Percentiles rank a stretch among this genome's conserved stretches.
Evolutionary conservation across 192 early-diverging fungal genomes (phyloP).

Genomic region (Chytriomyces sp.): DNA sequence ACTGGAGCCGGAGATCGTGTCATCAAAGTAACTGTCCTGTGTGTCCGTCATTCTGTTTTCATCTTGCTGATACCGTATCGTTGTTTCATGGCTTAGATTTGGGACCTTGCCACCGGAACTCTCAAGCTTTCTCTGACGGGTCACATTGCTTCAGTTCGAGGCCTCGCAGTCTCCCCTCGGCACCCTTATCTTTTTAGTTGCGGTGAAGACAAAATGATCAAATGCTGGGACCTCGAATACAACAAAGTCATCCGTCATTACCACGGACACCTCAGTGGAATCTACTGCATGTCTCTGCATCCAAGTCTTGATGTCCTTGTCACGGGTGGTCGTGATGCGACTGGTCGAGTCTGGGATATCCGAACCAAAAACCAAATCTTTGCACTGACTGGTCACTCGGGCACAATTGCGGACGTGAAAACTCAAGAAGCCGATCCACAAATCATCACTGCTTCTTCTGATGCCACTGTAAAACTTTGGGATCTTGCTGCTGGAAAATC

Average conservation of each 20-base stretch:
- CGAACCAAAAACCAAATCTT: conserved; percentile 92
- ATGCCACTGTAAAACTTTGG: conserved; percentile 93
- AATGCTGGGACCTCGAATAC: conserved; percentile 99
- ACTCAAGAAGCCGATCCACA: conserved; percentile 97
- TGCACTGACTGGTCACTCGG: conserved; percentile 84
- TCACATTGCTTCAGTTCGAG: conserved; percentile 94
- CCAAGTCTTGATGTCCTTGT: conserved; percentile 94
- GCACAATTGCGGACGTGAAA: conserved; percentile 84
- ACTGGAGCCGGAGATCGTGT: conserved; percentile 97
- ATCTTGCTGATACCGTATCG: neutral
- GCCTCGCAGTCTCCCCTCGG: conserved; percentile 88
- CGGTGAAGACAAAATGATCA: conserved; percentile 98
- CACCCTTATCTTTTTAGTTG: conserved; percentile 98
- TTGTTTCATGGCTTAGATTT: conserved; percentile 66
- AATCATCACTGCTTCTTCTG: conserved; percentile 92
- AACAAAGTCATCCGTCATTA: conserved; percentile 99
- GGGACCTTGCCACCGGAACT: conserved; percentile 98
- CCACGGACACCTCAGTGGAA: conserved; percentile 94
- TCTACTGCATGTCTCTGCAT: conserved; percentile 90
- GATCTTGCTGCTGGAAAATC: conserved; percentile 97
- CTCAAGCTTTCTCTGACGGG: conserved; percentile 95
- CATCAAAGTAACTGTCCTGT: conserved; percentile 76
- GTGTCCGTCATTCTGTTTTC: conserved; percentile 13
- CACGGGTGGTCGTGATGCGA: conserved; percentile 93
- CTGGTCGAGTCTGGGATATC: conserved; percentile 98